Percentiles rank a stretch among this genome's conserved stretches.
These are phyloP conservation scores for Adansonia gregorii DNA, from an alignment of 441 rosid genomes.

Conservation along the genomic window DNA sequence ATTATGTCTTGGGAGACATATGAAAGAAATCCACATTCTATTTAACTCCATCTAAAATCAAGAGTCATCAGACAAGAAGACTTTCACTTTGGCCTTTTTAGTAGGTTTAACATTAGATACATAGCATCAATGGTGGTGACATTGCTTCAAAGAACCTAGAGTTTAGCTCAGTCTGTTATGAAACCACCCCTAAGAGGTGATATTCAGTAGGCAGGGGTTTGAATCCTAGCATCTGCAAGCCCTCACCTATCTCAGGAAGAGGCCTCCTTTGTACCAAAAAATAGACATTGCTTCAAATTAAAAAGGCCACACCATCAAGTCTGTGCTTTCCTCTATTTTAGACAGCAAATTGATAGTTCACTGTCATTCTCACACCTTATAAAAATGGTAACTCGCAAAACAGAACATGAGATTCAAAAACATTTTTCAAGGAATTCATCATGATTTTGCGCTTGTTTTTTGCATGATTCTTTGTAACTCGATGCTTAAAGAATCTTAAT, in stretches of 20 bases:
- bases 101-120: neutral
- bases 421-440: neutral
- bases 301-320: neutral
- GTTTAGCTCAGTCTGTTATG: too few species aligned
- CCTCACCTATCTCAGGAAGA: too few species aligned
- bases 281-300: neutral
- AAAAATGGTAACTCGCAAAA: neutral
- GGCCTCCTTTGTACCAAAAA: too few species aligned
- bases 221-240: too few species aligned
- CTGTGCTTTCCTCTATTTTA: neutral
- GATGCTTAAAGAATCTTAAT: neutral
- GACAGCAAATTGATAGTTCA: constrained; percentile 16
- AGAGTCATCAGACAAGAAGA: neutral
- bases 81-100: neutral
- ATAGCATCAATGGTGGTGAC: neutral
- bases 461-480: neutral
- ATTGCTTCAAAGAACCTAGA: neutral
- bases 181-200: too few species aligned
- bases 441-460: neutral
- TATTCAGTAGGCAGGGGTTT: too few species aligned
- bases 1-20: neutral
- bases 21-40: neutral
- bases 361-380: neutral
- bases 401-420: neutral
- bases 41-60: neutral